Percentiles rank a stretch among this genome's conserved stretches.
phyloP scores from a whole-genome alignment of 768 basidiomycete genomes.

The Mycena polygramma region DNA sequence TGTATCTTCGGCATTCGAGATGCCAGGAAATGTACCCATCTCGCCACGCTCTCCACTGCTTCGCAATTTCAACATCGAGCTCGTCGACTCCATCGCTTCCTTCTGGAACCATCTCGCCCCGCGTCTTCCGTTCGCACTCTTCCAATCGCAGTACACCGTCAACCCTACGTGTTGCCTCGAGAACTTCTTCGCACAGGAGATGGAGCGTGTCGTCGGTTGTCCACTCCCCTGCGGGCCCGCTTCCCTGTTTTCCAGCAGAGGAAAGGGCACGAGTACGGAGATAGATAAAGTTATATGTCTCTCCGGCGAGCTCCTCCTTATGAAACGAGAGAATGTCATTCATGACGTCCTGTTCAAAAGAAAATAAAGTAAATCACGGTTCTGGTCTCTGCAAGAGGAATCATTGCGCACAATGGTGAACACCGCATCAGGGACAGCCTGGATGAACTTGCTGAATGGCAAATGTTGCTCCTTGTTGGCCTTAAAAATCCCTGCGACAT shows the following conservation, averaged over 20 bases:
- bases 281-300: too few relatives aligned
- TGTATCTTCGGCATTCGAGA: too few relatives aligned
- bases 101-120: slow-evolving; percentile 8
- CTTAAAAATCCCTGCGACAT: slow-evolving; percentile 27
- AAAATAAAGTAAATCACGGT: too few relatives aligned
- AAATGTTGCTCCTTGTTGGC: slow-evolving; percentile 15
- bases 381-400: too few relatives aligned
- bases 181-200: slow-evolving; percentile 16
- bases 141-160: slow-evolving; percentile 22
- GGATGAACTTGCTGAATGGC: slow-evolving; percentile 33
- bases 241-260: too few relatives aligned
- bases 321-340: too few relatives aligned
- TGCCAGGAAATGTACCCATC: too few relatives aligned
- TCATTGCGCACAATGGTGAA: neutral
- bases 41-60: too few relatives aligned
- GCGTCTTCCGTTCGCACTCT: slow-evolving; percentile 18
- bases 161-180: slow-evolving; percentile 14
- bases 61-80: slow-evolving; percentile 13
- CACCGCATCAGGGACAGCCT: slow-evolving; percentile 8
- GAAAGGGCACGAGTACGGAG: too few relatives aligned
- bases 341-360: too few relatives aligned
- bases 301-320: too few relatives aligned
- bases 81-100: slow-evolving; percentile 7
- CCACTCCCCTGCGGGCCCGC: slow-evolving; percentile 11
- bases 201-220: slow-evolving; percentile 15